These are phyloP conservation scores for Polyporus tsugae DNA, from an alignment of 1,284 basidiomycete genomes.

Conservation along the genomic window DNA sequence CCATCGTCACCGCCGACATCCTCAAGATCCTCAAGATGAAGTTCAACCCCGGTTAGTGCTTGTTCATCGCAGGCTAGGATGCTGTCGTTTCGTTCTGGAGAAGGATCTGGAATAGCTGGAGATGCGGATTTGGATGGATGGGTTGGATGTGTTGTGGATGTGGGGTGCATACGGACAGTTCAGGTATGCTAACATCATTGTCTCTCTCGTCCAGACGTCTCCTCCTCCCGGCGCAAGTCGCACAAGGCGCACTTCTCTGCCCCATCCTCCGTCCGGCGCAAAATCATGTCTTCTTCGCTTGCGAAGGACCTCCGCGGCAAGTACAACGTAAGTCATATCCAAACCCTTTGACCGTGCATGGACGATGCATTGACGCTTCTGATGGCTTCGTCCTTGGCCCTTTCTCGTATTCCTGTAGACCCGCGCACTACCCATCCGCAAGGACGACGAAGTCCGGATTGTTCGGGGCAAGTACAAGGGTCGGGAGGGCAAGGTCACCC, in stretches of 20 bases:
- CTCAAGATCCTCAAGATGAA: conserved; percentile 80
- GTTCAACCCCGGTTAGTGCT: conserved; percentile 76
- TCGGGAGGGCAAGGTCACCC: conserved; percentile 96
- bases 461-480: conserved; percentile 98
- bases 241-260: conserved; percentile 97
- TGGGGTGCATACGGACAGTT: conserved; percentile 34
- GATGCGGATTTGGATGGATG: conserved; percentile 61
- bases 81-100: conserved; percentile 35
- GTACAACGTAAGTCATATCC: conserved; percentile 79
- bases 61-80: conserved; percentile 28
- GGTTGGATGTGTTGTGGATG: conserved; percentile 53
- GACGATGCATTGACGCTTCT: conserved; percentile 13
- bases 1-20: conserved; percentile 52
- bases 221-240: conserved; percentile 93
- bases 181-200: conserved; percentile 39
- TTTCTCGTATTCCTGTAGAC: conserved; percentile 53
- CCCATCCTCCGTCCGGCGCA: conserved; percentile 92
- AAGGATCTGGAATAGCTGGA: conserved; percentile 36
- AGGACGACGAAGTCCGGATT: conserved; percentile 98
- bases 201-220: conserved; percentile 64
- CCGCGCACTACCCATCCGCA: conserved; percentile 95
- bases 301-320: conserved; percentile 95
- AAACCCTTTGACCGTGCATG: neutral
- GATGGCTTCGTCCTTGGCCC: neutral
- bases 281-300: conserved; percentile 97